These are phyloP conservation scores for Paraphoma chrysanthemicola DNA, from an alignment of 2,329 filamentous ascomycete species.

Conservation along the genomic window DNA sequence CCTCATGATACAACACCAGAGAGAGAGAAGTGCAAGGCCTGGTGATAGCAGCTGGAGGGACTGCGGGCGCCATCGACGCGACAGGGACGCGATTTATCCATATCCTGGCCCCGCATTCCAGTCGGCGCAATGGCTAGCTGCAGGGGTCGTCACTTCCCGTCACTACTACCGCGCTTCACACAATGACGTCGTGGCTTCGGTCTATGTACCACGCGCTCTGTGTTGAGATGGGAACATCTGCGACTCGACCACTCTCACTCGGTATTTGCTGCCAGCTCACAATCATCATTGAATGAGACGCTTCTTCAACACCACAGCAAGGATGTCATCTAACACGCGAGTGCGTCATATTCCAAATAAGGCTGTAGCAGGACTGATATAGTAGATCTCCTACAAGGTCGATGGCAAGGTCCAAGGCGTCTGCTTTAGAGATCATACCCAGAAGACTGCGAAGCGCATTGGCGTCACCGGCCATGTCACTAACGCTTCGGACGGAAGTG, in stretches of 20 bases:
- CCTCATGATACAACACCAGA: neutral
- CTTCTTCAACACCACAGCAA: constrained; percentile 35
- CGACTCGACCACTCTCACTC: neutral
- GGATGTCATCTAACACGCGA: constrained; percentile 42
- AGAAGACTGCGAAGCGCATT: constrained; percentile 52
- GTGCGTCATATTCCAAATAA: constrained; percentile 25
- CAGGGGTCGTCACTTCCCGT: constrained; percentile 5
- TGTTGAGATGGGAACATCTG: too few relatives aligned
- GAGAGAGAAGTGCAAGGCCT: neutral
- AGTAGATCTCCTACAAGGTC: constrained; percentile 57
- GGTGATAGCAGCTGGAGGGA: neutral
- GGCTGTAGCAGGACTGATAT: constrained; percentile 22
- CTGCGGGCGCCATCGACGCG: neutral
- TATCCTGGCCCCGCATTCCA: constrained; percentile 5
- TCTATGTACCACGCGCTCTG: too few relatives aligned
- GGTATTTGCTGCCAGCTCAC: neutral
- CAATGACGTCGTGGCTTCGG: constrained; percentile 19
- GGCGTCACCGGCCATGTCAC: constrained; percentile 56
- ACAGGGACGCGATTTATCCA: neutral
- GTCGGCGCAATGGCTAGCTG: constrained; percentile 1
- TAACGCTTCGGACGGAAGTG: constrained; percentile 56
- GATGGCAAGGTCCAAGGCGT: constrained; percentile 58
- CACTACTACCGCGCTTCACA: neutral
- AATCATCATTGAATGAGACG: constrained; percentile 20
- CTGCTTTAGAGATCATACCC: constrained; percentile 56